Evolutionary conservation across 306 rosid genomes (phyloP), one percentile per base, ranked within the genome.

Genomic region (Erythrophleum fordii): DNA sequence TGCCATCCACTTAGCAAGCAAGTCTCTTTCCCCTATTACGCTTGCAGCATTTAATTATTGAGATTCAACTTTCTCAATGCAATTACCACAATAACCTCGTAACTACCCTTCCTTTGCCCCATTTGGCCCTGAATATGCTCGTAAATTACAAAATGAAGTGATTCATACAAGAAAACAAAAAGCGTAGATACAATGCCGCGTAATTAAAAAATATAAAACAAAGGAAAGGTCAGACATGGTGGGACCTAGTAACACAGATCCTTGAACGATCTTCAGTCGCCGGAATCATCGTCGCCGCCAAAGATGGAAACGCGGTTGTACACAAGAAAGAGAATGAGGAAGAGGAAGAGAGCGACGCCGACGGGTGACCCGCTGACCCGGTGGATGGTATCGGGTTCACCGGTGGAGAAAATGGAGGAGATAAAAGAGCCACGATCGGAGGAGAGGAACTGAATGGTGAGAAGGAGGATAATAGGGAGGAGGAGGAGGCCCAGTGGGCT

Each of bases 401-500:
- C 97, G 74, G 92, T 88, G 60, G 98, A 89, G 82, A 91, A 95
- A 5, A 95, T 62, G 66, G 86, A 9, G 18, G 91, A 83, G 87
- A 95, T 3, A 84, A 93, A 86, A 0, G 99, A 92, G 48, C 96
- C 98, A 1, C 94, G 90, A 20, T 90, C 94, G 18, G 99, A 93
- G 58, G 99, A 95, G 82, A 95, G 97, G 76, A 93, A 90, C 81
- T 95, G 99, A 17, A 93, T 95, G 25, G 83, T 72, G 81, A 95
- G 93, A 10, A 95, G 98, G 84, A 95, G 99, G 11, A 90, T 5
- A 18, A 95, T 84, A 37, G 98, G 98, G 23, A 95, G 92, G 28
- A 95, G 93, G 49, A 95, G 96, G 2, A 93, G 92, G 4, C 98
- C 98, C 0, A 95, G 14, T 0, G 98, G 98, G 69, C 94, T 95